Percentiles rank a stretch among this genome's conserved stretches.
phyloP scores from a whole-genome alignment of 768 basidiomycete species.

The Panellus pusillus region DNA sequence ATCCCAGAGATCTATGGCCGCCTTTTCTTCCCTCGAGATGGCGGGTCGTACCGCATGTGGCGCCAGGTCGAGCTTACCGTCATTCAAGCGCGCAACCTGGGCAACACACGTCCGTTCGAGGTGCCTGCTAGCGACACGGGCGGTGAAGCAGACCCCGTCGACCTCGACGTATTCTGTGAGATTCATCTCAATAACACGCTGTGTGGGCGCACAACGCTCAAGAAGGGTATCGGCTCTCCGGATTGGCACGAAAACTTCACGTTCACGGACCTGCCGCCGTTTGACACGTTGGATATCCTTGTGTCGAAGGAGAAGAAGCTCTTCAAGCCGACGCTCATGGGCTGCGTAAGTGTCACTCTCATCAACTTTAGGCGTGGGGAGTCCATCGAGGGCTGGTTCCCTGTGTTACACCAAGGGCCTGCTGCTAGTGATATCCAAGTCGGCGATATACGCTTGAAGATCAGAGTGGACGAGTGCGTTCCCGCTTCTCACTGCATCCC shows the following conservation, averaged over 20 bases:
- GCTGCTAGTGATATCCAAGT: constrained; percentile 55
- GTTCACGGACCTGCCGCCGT: constrained; percentile 77
- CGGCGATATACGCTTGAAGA: constrained; percentile 74
- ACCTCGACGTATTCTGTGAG: constrained; percentile 77
- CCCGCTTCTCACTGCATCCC: not conserved
- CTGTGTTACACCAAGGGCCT: constrained; percentile 57
- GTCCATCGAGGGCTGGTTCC: constrained; percentile 82
- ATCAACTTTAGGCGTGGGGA: constrained; percentile 74
- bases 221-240: constrained; percentile 61
- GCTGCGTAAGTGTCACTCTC: constrained; percentile 63
- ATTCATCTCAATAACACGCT: constrained; percentile 67
- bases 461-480: constrained; percentile 74
- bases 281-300: constrained; percentile 65
- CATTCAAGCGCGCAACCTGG: constrained; percentile 73
- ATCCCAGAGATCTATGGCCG: constrained; percentile 77
- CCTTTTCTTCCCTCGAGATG: constrained; percentile 52
- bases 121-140: constrained; percentile 27
- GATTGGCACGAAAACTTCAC: constrained; percentile 85
- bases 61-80: constrained; percentile 75
- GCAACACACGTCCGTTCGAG: constrained; percentile 44
- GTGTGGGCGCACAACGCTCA: constrained; percentile 73
- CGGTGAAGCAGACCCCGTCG: constrained; percentile 49
- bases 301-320: constrained; percentile 71
- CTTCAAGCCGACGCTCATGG: constrained; percentile 55
- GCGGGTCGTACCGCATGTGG: constrained; percentile 87